Conservation (phyloP, 2,329 filamentous ascomycete genomes). For the Fusarium cyanostomum region DNA sequence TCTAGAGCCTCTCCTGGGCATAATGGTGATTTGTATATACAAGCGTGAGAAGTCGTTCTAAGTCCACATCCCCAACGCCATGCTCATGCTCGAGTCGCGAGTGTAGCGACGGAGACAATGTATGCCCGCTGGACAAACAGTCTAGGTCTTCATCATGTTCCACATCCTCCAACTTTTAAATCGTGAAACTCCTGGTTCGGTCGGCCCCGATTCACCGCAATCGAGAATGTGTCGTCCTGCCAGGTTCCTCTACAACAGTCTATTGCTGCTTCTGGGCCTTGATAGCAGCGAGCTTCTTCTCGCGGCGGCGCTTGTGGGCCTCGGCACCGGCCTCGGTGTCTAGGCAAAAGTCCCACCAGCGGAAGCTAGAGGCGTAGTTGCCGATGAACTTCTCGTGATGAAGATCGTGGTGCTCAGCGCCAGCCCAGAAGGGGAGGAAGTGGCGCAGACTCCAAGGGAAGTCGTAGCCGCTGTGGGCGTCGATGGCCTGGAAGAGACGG, state of each 20-base stretch:
- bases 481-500: slow-evolving; percentile 96
- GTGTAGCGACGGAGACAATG: slow-evolving; percentile 29
- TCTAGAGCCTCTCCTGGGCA: slow-evolving; percentile 44
- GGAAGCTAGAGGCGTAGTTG: slow-evolving; percentile 97
- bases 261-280: slow-evolving; percentile 74
- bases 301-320: slow-evolving; percentile 83
- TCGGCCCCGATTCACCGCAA: slow-evolving; percentile 39
- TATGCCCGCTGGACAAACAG: slow-evolving; percentile 29
- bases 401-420: slow-evolving; percentile 93
- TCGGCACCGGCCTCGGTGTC: slow-evolving; percentile 94
- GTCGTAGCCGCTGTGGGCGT: slow-evolving; percentile 97
- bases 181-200: slow-evolving; percentile 12
- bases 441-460: slow-evolving; percentile 98
- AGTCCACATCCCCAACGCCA: slow-evolving; percentile 45
- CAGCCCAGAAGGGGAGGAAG: slow-evolving; percentile 97
- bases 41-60: slow-evolving; percentile 44
- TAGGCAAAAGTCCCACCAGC: slow-evolving; percentile 97
- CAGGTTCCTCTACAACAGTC: slow-evolving; percentile 29
- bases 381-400: slow-evolving; percentile 99
- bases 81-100: slow-evolving; percentile 41
- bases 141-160: slow-evolving; percentile 41
- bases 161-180: slow-evolving; percentile 15
- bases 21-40: slow-evolving; percentile 43
- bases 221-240: slow-evolving; percentile 22
- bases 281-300: slow-evolving; percentile 75